Percentiles rank a stretch among this genome's conserved stretches.
Conservation (phyloP, 2,329 filamentous ascomycete species). For the Pleurostoma richardsiae region DNA sequence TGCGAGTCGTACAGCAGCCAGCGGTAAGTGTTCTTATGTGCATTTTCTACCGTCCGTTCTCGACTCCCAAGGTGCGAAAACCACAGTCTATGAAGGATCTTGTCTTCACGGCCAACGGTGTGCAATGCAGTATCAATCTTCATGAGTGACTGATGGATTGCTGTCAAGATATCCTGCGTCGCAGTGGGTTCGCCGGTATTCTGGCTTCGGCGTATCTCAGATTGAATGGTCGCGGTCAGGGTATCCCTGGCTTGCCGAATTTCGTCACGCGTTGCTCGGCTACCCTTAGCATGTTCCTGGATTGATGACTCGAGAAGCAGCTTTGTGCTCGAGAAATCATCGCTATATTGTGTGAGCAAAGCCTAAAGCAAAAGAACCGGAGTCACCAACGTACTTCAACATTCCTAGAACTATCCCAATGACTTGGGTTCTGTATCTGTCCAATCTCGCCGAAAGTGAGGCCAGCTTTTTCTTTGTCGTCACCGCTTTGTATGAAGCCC, state of each 20-base stretch:
- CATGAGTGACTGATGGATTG: background rate
- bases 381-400: background rate
- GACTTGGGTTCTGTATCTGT: background rate
- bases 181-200: background rate
- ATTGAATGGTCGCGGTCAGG: background rate
- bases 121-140: background rate
- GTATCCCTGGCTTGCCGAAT: background rate
- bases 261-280: background rate
- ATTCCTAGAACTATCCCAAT: background rate
- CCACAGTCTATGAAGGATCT: background rate
- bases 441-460: background rate
- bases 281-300: background rate
- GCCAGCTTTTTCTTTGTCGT: background rate
- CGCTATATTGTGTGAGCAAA: background rate
- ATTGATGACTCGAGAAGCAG: background rate
- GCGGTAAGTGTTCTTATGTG: background rate
- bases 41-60: background rate
- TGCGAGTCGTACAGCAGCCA: background rate
- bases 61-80: background rate
- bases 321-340: background rate
- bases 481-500: background rate
- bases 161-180: background rate
- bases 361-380: background rate
- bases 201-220: background rate
- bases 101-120: background rate